Percentiles rank a stretch among this genome's conserved stretches.
Evolutionary conservation across 202 grass and related monocot genomes (phyloP).

Genomic region (Saccharum hybrid): DNA sequence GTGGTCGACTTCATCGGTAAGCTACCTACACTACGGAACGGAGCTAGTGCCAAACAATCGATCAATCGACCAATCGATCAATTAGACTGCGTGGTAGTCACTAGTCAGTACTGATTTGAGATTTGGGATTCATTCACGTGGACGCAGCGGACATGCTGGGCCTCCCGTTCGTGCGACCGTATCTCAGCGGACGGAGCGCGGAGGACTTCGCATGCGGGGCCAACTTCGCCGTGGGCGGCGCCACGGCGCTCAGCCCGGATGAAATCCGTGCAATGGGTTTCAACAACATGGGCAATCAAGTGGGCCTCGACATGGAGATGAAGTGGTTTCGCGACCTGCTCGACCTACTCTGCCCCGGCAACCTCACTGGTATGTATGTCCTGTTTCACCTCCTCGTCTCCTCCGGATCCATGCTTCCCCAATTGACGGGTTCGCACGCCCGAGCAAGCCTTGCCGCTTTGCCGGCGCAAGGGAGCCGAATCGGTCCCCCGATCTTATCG

Average conservation of each 20-base stretch:
- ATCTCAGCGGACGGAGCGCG: conserved; percentile 36
- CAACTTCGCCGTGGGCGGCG: too few species aligned
- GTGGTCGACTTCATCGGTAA: conserved; percentile 70
- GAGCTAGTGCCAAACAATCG: too few species aligned
- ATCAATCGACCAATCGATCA: background rate
- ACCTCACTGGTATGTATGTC: conserved; percentile 9
- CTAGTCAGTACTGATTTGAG: background rate
- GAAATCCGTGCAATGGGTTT: conserved; percentile 56
- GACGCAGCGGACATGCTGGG: conserved; percentile 49
- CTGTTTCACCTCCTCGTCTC: background rate
- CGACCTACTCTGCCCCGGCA: conserved; percentile 35
- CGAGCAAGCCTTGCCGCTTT: too few species aligned
- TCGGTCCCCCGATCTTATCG: too few species aligned
- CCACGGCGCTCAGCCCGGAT: conserved; percentile 44
- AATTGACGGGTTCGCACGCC: too few species aligned
- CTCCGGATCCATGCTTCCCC: background rate
- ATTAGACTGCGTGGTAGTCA: background rate
- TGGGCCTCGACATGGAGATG: conserved; percentile 62
- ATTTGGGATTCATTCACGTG: background rate
- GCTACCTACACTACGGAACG: background rate
- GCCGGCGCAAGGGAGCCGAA: too few species aligned
- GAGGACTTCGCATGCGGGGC: conserved; percentile 49
- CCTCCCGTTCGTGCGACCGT: conserved; percentile 50
- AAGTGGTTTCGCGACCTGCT: conserved; percentile 61
- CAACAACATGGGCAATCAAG: background rate